Base-by-base conservation (phyloP, 2,329 filamentous ascomycete species). In the Penicillium sp. region DNA sequence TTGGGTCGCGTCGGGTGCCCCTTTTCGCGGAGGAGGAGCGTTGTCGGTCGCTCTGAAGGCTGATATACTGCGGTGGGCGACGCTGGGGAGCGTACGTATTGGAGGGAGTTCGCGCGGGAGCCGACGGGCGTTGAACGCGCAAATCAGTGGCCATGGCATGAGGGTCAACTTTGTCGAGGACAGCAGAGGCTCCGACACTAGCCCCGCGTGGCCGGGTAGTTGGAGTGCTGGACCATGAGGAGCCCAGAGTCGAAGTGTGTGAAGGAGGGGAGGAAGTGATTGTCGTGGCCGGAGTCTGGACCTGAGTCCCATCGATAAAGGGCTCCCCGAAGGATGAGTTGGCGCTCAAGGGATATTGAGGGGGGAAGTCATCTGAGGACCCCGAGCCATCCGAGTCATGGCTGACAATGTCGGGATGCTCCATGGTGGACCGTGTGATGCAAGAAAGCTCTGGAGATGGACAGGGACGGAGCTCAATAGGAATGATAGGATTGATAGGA, bases 11-110 rank as follows among this genome's bases (percentile, higher is more conserved):
- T 62, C 86, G 80, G 40, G 82, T 76, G 42, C 75, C 73, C 65
- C 88, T 80, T 64, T 84, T 85, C 2, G 82, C 77, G 1, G 87
- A 88, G 7, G 81, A 83, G 8, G 85, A 87, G 63, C 87, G 83
- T 64, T 84, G 82, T 59, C 83, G 82, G 66, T 80, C 81, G 24
- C 76, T 78, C 60, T 81, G 80, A 10, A 80, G 68, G 37, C 78
- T 77, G 42, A 82, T 80, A 55, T 81, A 83, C 49, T 83, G 82
- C 17, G 82, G 78, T 58, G 81, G 86, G 79, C 79, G 87, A 79
- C 74, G 86, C 79, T 68, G 83, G 74, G 71, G 88, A 78, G 91
- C 90, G 75, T 95, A 95, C 35, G 91, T 93, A 75, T 85, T 91
- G 33, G 91, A 94, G 1, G 90, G 90, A 4, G 90, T 93, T 71